Evolutionary conservation across 2,329 filamentous ascomycete species (phyloP).

Genomic region (Nemania bipapillata): DNA sequence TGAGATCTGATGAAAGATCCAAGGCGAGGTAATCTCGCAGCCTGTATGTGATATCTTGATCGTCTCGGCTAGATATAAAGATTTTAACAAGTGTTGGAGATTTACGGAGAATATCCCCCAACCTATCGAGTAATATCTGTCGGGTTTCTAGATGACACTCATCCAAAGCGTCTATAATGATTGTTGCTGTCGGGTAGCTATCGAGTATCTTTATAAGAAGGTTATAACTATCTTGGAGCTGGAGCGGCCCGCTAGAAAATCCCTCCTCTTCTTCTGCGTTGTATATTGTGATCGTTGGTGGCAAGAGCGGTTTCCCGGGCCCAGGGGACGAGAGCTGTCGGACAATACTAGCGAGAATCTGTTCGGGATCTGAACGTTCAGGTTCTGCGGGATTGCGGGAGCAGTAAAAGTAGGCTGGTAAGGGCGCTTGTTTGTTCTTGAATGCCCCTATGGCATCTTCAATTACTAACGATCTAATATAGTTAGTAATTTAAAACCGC

Average conservation of each 20-base stretch:
- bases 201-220: constrained; percentile 13
- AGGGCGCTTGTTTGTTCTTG: background rate
- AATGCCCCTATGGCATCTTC: constrained; percentile 6
- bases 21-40: constrained; percentile 1
- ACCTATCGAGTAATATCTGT: background rate
- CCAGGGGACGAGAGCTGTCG: constrained; percentile 5
- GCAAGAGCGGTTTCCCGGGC: constrained; percentile 7
- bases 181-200: background rate
- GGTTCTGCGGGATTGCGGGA: constrained; percentile 19
- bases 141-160: constrained; percentile 14
- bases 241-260: constrained; percentile 2
- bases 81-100: constrained; percentile 15
- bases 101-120: constrained; percentile 1
- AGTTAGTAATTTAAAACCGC: background rate
- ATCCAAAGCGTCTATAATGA: constrained; percentile 16
- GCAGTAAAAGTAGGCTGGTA: constrained; percentile 20
- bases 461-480: constrained; percentile 13
- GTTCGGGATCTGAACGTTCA: constrained; percentile 6
- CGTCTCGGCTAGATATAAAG: constrained; percentile 21
- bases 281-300: background rate
- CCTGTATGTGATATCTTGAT: constrained; percentile 13
- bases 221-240: constrained; percentile 11
- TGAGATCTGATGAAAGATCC: constrained; percentile 17
- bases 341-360: constrained; percentile 19
- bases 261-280: background rate